phyloP scores from a whole-genome alignment of 208 protist genomes.

The Naegleria fowleri region DNA sequence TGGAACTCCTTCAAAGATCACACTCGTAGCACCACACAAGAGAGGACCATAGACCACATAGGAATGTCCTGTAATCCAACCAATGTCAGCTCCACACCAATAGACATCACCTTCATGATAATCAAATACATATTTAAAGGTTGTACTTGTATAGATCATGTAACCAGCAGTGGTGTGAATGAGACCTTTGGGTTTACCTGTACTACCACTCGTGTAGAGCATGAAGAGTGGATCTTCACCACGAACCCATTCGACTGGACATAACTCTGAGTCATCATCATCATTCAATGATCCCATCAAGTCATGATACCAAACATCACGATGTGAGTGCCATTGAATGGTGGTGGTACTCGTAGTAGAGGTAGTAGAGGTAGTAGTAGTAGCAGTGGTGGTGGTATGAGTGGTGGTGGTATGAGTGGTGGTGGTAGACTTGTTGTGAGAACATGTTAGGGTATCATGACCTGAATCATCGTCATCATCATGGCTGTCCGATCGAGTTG shows the following conservation, averaged over 20 bases:
- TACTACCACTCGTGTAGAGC: conserved; percentile 94
- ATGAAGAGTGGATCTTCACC: conserved; percentile 92
- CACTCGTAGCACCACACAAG: conserved; percentile 80
- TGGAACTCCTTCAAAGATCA: conserved; percentile 90
- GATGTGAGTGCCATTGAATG: conserved; percentile 51
- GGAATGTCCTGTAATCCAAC: conserved; percentile 94
- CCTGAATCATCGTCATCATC: too few relatives aligned
- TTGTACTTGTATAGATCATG: conserved; percentile 79
- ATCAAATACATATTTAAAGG: conserved; percentile 89
- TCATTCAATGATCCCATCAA: too few relatives aligned
- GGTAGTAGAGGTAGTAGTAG: too few relatives aligned
- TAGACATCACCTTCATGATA: conserved; percentile 90
- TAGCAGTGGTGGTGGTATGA: too few relatives aligned
- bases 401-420: too few relatives aligned
- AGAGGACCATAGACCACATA: conserved; percentile 97
- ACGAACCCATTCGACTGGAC: conserved; percentile 75
- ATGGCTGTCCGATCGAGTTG: too few relatives aligned
- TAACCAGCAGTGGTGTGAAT: conserved; percentile 87
- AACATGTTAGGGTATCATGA: too few relatives aligned
- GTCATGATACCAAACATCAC: conserved; percentile 67
- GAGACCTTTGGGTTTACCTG: conserved; percentile 92
- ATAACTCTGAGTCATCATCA: conserved; percentile 30
- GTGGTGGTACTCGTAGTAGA: too few relatives aligned
- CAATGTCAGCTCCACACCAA: conserved; percentile 76
- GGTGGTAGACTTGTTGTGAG: background rate